Base-by-base conservation (phyloP, 176 grass and related monocot genomes). In the Aegilops speltoides region DNA sequence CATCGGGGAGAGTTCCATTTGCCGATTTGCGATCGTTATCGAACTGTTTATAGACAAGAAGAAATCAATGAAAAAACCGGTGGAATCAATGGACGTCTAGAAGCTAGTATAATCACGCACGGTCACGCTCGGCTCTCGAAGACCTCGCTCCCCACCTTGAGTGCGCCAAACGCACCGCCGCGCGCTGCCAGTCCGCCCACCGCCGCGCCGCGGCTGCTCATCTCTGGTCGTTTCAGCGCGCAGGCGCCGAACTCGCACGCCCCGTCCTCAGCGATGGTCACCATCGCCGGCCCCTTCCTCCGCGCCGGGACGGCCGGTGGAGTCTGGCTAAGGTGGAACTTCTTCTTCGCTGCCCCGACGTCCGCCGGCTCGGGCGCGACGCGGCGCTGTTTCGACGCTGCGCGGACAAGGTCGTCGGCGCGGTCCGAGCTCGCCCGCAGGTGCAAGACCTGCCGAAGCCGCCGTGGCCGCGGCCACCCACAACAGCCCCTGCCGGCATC, bases 371-470 rank as follows among this genome's bases (percentile, higher is more conserved):
- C 71, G 77, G 82, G 81, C 81, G 85, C 81, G 82, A 80, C 82
- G 61, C 82, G 85, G 20, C 82, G 81, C 31, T 56, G 76, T 57
- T 54, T 84, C 5, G 78, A 56, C 10, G 91, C 87, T 6, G 88
- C 91, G 66, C 88, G 88, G 82, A 90, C 41, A 45, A 93, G 82
- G 33, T 93, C 91, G n/a, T 88, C 86, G 26, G 11, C 76, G 68
- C 45, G 10, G 34, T 83, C 80, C 0, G 85, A 91, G 76, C 85
- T 80, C 67, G 6, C 59, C 17, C 80, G 85, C 65, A 26, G 19
- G 67, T 26, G 45, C 67, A 80, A 40, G 89, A 3, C 36, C 68
- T 9, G 85, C 32, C 80, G 85, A 87, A 87, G 56, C 83, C n/a
- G n/a, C n/a, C n/a, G n/a, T 61, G 33, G 6, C 89, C 75, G 46